Base-by-base conservation (phyloP, 2,329 filamentous ascomycete species). In the Whalleya microplaca region DNA sequence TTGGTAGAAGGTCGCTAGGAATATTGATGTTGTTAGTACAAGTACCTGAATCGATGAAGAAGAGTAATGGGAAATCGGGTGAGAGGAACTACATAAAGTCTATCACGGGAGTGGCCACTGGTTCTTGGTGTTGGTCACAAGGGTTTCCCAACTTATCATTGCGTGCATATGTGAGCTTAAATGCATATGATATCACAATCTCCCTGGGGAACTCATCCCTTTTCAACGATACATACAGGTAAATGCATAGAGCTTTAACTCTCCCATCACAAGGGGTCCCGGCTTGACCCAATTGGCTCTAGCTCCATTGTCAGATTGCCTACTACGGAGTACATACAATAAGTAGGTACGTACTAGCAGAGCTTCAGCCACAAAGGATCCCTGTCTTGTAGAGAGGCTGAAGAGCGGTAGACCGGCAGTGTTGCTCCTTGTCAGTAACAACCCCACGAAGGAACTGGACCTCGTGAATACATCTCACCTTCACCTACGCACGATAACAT, bases 341-440 rank as follows among this genome's bases (percentile, higher is more conserved):
- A n/a, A n/a, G n/a, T n/a, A n/a, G n/a, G n/a, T n/a, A n/a, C n/a
- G n/a, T n/a, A n/a, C n/a, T n/a, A n/a, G 32, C 32, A 23, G 37
- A 52, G 49, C 53, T 59, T 51, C 58, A 60, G 58, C 58, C 58
- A 60, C 58, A 55, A 45, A 41, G 27, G 42, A 48, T 48, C 42
- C 37, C 46, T 37, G 37, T 23, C 41, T 49, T 51, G 14, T 40
- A 32, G 54, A 32, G 54, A 60, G 51, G 51, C 53, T 55, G 53
- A 55, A 52, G 45, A 41, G 23, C 41, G 53, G 51, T 20, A 58
- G 42, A 51, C 27, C 56, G 51, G 56, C 52, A 52, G 41, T 45
- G 32, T 27, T 37, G 21, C 45, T 60, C 57, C 51, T 57, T 29
- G 45, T 47, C 40, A 27, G 50, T 46, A 50, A 49, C 50, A 43